Conservation (phyloP, 208 protist species). For the Crithidia fasciculata region DNA sequence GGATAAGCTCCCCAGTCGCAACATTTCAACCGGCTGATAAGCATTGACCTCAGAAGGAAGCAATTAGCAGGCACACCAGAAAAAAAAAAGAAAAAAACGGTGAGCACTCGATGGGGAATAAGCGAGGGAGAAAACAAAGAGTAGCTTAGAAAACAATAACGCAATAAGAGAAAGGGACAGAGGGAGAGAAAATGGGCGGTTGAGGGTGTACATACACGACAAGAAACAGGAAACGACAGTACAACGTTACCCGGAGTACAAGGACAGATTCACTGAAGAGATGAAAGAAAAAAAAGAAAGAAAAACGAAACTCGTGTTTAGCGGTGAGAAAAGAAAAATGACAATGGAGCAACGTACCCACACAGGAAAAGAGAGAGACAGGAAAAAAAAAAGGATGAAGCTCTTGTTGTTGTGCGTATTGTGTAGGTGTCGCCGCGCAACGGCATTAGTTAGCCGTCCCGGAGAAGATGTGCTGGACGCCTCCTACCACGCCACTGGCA, state of each 20-base stretch:
- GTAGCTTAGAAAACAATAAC: not conserved
- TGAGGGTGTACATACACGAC: not conserved
- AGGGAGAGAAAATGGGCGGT: not conserved
- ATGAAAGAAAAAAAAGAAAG: constrained; percentile 2
- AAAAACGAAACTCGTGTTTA: not conserved
- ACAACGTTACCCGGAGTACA: not conserved
- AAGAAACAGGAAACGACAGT: too few species aligned
- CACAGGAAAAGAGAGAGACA: constrained; percentile 12
- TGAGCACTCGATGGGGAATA: not conserved
- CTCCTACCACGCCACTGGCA: too few species aligned
- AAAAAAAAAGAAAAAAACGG: not conserved
- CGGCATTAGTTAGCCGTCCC: too few species aligned
- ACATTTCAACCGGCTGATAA: not conserved
- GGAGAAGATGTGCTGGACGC: too few species aligned
- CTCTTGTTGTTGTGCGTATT: not conserved
- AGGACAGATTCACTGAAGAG: not conserved
- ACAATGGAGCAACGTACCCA: not conserved
- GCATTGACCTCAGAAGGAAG: not conserved
- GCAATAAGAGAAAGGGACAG: not conserved
- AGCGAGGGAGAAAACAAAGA: not conserved
- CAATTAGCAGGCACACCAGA: not conserved
- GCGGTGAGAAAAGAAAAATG: constrained; percentile 1
- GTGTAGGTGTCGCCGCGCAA: too few species aligned
- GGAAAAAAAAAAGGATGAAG: not conserved
- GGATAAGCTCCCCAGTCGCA: not conserved